phyloP scores from a whole-genome alignment of 805 yeast genomes.

The Osmozyma mogii region DNA sequence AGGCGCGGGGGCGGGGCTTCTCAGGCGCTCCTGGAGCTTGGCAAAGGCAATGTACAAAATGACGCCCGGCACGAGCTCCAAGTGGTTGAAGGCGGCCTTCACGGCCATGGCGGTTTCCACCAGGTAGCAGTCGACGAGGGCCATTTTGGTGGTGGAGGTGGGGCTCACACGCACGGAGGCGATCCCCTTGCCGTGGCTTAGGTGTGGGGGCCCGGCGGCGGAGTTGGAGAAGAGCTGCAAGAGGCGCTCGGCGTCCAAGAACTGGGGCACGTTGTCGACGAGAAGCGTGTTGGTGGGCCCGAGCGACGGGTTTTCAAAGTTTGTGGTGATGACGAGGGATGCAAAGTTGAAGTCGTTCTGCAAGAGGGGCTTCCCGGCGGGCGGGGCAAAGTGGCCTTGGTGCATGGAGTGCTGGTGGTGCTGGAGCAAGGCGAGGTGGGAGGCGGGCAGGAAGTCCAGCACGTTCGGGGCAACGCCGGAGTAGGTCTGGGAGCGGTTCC shows the following conservation, averaged over 20 bases:
- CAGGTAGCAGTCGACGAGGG: slow-evolving; percentile 61
- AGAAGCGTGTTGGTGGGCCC: slow-evolving; percentile 74
- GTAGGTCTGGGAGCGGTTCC: slow-evolving; percentile 35
- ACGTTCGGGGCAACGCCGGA: slow-evolving; percentile 27
- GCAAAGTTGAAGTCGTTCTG: slow-evolving; percentile 57
- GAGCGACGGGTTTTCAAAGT: slow-evolving; percentile 59
- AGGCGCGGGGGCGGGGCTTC: slow-evolving; percentile 15
- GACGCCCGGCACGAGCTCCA: slow-evolving; percentile 73
- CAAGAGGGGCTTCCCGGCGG: slow-evolving; percentile 15
- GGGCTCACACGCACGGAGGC: slow-evolving; percentile 40
- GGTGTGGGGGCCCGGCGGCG: slow-evolving; percentile 19
- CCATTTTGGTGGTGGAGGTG: slow-evolving; percentile 15
- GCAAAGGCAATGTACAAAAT: slow-evolving; percentile 81
- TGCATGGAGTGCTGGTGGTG: slow-evolving; percentile 1
- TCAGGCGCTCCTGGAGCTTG: slow-evolving; percentile 51
- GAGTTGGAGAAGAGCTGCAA: slow-evolving; percentile 25
- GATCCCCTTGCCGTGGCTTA: slow-evolving; percentile 32
- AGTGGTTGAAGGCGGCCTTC: slow-evolving; percentile 69
- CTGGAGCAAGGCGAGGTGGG: slow-evolving; percentile 2
- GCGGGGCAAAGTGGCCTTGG: slow-evolving; percentile 1
- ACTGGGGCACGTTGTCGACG: slow-evolving; percentile 73
- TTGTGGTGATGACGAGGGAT: slow-evolving; percentile 55
- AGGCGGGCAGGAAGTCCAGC: slow-evolving; percentile 7
- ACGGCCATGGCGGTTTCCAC: slow-evolving; percentile 76
- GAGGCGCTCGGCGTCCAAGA: slow-evolving; percentile 44